Percentiles rank a stretch among this genome's conserved stretches.
phyloP scores from a whole-genome alignment of 179 eudicot species.

The Beta corolliflora region DNA sequence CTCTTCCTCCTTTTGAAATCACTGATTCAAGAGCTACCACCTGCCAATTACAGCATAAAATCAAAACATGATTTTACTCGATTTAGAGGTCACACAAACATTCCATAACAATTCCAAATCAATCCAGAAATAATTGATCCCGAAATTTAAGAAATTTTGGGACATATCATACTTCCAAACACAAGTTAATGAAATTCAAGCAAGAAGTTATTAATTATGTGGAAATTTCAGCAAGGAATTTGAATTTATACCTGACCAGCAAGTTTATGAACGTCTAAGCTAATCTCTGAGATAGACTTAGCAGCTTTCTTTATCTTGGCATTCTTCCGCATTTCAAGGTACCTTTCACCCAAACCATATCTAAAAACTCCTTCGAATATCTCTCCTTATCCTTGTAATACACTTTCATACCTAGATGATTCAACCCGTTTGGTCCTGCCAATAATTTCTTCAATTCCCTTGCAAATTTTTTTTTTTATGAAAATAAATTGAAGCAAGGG shows the following conservation, averaged over 20 bases:
- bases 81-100: conserved; percentile 17
- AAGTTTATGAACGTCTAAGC: conserved; percentile 88
- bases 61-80: background rate
- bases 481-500: too few relatives aligned
- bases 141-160: background rate
- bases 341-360: conserved; percentile 76
- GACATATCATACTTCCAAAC: background rate
- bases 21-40: conserved; percentile 76
- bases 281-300: conserved; percentile 68
- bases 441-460: conserved; percentile 76
- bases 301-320: conserved; percentile 83
- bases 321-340: conserved; percentile 74
- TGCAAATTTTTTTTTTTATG: too few relatives aligned
- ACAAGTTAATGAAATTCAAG: background rate
- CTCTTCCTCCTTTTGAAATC: conserved; percentile 68
- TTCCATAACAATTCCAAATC: background rate
- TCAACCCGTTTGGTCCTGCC: conserved; percentile 60
- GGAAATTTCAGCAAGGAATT: background rate
- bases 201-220: background rate
- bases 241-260: conserved; percentile 59
- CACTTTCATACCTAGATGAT: conserved; percentile 81
- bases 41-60: conserved; percentile 35
- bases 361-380: conserved; percentile 68
- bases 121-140: background rate
- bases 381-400: conserved; percentile 74